phyloP scores from a whole-genome alignment of 257 asterid genomes.

The Cruciata laevipes region DNA sequence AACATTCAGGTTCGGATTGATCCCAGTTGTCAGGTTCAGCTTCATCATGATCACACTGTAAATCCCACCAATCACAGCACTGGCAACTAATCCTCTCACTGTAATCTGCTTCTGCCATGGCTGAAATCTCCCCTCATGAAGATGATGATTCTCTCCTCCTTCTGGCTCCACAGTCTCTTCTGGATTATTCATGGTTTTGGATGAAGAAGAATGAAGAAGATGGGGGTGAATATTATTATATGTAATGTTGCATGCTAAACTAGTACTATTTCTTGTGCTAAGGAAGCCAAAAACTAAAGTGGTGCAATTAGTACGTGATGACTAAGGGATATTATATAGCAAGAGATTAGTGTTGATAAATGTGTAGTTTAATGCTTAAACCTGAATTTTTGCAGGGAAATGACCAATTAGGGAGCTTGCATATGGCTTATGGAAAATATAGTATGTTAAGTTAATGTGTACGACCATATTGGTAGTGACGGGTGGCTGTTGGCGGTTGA shows the following conservation, averaged over 20 bases:
- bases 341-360: background rate
- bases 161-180: constrained; percentile 5
- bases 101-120: constrained; percentile 73
- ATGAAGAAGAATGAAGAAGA: background rate
- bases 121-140: constrained; percentile 23
- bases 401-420: constrained; percentile 28
- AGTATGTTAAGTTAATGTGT: background rate
- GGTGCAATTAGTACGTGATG: background rate
- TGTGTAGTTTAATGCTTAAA: constrained; percentile 6
- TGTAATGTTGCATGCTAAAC: background rate
- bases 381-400: constrained; percentile 10
- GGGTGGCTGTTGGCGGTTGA: too few relatives aligned
- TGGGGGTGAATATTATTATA: background rate
- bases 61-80: constrained; percentile 51
- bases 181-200: constrained; percentile 3
- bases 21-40: constrained; percentile 70
- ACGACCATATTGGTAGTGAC: background rate
- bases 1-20: constrained; percentile 72
- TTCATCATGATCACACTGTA: constrained; percentile 74
- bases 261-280: constrained; percentile 12
- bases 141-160: constrained; percentile 2
- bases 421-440: constrained; percentile 28
- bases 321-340: background rate
- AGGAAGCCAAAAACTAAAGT: background rate
- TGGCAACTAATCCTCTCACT: constrained; percentile 46